A percentile compares a stretch with the other conserved stretches of the same genome.
Evolutionary conservation across 345 rosid genomes (phyloP).

Genomic region (Viola odorata): DNA sequence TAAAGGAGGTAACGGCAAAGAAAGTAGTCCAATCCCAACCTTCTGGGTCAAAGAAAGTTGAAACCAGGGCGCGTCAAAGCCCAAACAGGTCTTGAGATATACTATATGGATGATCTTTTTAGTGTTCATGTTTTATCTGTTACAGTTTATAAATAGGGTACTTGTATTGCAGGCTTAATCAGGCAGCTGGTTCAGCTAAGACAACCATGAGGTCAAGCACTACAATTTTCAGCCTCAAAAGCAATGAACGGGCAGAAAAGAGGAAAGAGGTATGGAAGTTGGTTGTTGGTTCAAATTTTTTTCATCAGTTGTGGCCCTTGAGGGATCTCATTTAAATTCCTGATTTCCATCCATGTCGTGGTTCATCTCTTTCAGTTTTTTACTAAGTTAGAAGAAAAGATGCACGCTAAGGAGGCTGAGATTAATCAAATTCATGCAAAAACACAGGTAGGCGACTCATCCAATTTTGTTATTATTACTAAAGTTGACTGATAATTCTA

Average conservation of each 20-base stretch:
- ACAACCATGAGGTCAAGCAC: constrained; percentile 34
- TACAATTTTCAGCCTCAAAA: constrained; percentile 48
- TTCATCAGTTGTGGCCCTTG: not conserved
- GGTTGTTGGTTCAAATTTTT: constrained; percentile 4
- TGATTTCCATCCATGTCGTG: constrained; percentile 4
- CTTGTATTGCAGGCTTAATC: constrained; percentile 39
- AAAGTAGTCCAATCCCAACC: constrained; percentile 38
- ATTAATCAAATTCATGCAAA: constrained; percentile 55
- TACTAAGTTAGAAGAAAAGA: constrained; percentile 67
- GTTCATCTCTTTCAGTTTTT: constrained; percentile 38
- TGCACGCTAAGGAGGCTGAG: constrained; percentile 67
- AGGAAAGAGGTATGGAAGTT: constrained; percentile 63
- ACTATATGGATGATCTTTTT: constrained; percentile 3
- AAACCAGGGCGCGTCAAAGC: constrained; percentile 31
- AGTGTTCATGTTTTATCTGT: not conserved
- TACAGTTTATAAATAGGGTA: constrained; percentile 10
- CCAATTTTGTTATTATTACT: not conserved
- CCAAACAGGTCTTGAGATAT: constrained; percentile 39
- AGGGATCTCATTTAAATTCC: not conserved
- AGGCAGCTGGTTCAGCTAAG: constrained; percentile 32
- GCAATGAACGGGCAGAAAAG: constrained; percentile 68
- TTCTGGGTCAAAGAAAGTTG: constrained; percentile 30
- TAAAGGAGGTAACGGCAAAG: constrained; percentile 35
- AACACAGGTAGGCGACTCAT: constrained; percentile 48
- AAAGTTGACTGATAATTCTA: not conserved